Evolutionary conservation across 768 basidiomycete genomes (phyloP), one percentile per base, ranked within the genome.

Genomic region (Trametes villosa): DNA sequence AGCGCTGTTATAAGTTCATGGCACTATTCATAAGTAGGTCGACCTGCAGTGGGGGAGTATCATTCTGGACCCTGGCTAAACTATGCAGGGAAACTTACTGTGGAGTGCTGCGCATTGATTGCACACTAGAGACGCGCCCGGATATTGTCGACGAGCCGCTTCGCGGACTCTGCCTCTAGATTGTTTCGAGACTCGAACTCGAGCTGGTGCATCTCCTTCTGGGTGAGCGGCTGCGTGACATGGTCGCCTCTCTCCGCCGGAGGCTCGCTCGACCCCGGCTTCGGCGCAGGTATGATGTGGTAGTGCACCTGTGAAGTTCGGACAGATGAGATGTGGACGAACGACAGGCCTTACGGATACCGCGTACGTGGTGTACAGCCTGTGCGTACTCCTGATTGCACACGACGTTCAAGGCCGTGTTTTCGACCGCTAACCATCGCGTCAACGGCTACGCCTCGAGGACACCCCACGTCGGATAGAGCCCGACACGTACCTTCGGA

Each of bases 331-430:
- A 41, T 12, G 18, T 17, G n/a, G n/a, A 31, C 17, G 47, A 27
- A 31, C 17, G 47, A 27, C 13, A 36, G 22, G 34, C 22, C 31
- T 12, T 20, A 4, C 8, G 24, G 24, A 27, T 48, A 11, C 7
- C 20, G 68, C 83, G 59, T 62, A 89, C 89, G 75, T 91, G 89
- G n/a, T 84, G 85, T 8, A 91, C 87, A 4, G 86, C 87, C 68
- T 91, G 89, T 0, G 89, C 89, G 65, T 91, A 91, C 71, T 90
- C 89, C 68, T 91, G 89, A 68, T 91, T 91, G 67, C 88, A 89
- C 4, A 91, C 89, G 7, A 91, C 83, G 68, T 91, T 91, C 47
- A 91, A 76, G 8, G 78, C 87, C 17, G 86, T 87, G 64, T 89
- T 86, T 12, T 82, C 77, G 26, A 89, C 65, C 1, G 83, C 88